Conservation (phyloP, 495 filamentous ascomycete species). For the Podospora sp. region DNA sequence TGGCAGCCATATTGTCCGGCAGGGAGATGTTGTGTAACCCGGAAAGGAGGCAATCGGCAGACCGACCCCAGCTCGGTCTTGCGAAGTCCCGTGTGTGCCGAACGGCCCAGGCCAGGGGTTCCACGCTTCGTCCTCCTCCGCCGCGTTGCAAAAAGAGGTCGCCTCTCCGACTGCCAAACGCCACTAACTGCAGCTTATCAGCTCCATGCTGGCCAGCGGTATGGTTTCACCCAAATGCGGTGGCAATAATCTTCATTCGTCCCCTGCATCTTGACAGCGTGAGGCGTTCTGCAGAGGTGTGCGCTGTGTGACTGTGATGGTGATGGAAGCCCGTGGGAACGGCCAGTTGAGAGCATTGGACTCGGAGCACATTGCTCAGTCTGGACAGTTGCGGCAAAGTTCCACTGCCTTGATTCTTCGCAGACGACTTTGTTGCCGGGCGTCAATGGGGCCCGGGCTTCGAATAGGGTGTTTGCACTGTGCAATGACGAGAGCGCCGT, state of each 20-base stretch:
- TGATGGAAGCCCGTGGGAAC: neutral
- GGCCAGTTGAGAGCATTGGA: neutral
- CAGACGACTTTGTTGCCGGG: neutral
- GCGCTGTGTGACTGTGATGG: neutral
- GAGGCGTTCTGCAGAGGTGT: neutral
- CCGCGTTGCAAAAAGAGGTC: neutral
- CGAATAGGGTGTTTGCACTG: neutral
- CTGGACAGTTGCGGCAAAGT: neutral
- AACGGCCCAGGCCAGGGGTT: neutral
- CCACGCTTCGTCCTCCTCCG: neutral
- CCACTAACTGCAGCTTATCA: neutral
- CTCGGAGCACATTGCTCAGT: neutral
- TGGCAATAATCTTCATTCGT: neutral
- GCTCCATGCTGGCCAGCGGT: neutral
- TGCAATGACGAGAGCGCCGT: neutral
- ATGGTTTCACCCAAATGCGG: neutral
- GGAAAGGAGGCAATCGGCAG: neutral
- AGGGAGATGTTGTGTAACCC: slow-evolving; percentile 14
- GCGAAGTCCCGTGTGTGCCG: neutral
- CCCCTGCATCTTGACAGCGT: neutral
- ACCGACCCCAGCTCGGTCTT: slow-evolving; percentile 2
- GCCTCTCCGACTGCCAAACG: neutral
- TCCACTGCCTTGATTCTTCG: neutral
- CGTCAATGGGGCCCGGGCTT: neutral
- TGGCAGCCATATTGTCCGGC: slow-evolving; percentile 1